These are phyloP conservation scores for Pseudisothecium myosuroides DNA, from an alignment of 225 moss, liverwort and hornwort species.

Conservation along the genomic window DNA sequence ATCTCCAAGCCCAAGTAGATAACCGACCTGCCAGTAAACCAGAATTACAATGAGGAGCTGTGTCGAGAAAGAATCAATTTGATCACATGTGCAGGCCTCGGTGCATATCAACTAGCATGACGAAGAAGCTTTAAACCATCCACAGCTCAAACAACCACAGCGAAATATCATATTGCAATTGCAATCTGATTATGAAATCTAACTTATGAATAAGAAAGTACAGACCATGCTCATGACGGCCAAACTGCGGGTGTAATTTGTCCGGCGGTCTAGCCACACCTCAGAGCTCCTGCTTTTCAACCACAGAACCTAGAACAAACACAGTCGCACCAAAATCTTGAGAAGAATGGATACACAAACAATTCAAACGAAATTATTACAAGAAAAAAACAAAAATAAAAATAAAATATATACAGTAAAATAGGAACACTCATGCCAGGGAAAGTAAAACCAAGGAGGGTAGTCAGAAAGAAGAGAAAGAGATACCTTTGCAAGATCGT, in stretches of 20 bases:
- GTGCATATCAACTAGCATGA: neutral
- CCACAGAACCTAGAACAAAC: constrained; percentile 66
- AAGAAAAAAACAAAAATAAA: neutral
- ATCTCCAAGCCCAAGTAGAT: constrained; percentile 94
- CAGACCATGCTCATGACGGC: constrained; percentile 99
- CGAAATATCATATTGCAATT: neutral
- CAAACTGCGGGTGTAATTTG: constrained; percentile 95
- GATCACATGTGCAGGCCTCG: neutral
- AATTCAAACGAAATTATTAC: neutral
- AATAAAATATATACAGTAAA: neutral
- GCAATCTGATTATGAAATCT: neutral
- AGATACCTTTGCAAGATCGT: constrained; percentile 87
- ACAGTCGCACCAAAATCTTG: neutral
- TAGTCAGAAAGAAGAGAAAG: neutral
- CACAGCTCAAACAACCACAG: neutral
- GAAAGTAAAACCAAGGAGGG: neutral
- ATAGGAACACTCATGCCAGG: neutral
- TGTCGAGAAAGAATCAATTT: neutral
- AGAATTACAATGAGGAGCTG: neutral
- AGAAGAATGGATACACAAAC: neutral
- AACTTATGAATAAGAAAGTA: neutral
- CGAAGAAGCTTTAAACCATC: neutral
- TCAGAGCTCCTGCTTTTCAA: constrained; percentile 97
- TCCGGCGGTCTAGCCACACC: constrained; percentile 97
- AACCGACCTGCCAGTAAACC: constrained; percentile 58